Evolutionary conservation across 2,329 filamentous ascomycete species (phyloP).

Genomic region (Claviceps sp.): DNA sequence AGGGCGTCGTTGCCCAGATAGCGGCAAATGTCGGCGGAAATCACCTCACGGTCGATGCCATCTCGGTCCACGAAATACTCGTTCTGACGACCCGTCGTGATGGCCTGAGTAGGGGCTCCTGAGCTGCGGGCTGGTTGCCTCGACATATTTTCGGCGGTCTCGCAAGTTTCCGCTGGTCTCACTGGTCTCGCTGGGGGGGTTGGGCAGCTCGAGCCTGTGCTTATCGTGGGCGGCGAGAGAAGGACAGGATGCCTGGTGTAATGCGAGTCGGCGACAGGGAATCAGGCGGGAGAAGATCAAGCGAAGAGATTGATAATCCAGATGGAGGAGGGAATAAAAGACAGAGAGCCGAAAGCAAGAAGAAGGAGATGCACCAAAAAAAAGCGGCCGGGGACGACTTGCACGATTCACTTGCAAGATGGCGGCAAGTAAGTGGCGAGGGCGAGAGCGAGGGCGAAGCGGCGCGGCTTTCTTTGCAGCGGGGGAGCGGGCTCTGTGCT

Average conservation of each 20-base stretch:
- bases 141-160: constrained; percentile 17
- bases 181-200: neutral
- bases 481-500: too few species aligned
- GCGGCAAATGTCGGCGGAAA: constrained; percentile 72
- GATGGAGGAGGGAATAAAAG: constrained; percentile 8
- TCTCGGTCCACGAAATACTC: constrained; percentile 72
- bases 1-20: constrained; percentile 74
- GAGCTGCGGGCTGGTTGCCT: constrained; percentile 25
- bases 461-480: too few species aligned
- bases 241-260: constrained; percentile 8
- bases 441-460: neutral
- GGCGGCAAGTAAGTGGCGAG: neutral
- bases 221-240: constrained; percentile 4
- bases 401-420: constrained; percentile 1
- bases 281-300: neutral
- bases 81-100: constrained; percentile 43
- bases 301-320: constrained; percentile 6
- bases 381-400: neutral
- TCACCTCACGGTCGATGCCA: constrained; percentile 72
- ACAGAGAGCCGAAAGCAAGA: constrained; percentile 7
- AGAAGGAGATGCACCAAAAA: constrained; percentile 6
- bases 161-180: too few species aligned
- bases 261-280: constrained; percentile 3
- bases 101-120: constrained; percentile 19
- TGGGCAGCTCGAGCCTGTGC: constrained; percentile 4